Percentiles rank a stretch among this genome's conserved stretches.
These are phyloP conservation scores for Phytophthora agathidicida DNA, from an alignment of 352 stramenopile genomes.

Conservation along the genomic window DNA sequence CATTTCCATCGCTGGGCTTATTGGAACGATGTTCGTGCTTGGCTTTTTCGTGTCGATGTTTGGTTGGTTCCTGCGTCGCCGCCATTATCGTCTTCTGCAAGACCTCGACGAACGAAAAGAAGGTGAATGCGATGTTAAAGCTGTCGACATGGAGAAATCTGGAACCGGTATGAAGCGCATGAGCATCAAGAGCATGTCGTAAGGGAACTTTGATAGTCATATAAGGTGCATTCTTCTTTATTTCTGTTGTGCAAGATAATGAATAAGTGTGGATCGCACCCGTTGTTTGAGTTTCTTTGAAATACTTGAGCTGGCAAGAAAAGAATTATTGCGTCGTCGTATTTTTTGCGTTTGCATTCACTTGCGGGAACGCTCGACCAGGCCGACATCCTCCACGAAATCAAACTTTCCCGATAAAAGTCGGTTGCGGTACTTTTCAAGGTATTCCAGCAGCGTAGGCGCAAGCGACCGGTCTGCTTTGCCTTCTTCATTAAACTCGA, in stretches of 20 bases:
- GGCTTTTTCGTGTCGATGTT: slow-evolving; percentile 65
- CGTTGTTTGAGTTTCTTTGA: background rate
- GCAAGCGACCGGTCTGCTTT: slow-evolving; percentile 51
- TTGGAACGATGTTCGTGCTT: slow-evolving; percentile 66
- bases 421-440: slow-evolving; percentile 84
- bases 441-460: slow-evolving; percentile 64
- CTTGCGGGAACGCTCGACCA: slow-evolving; percentile 80
- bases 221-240: background rate
- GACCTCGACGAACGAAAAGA: slow-evolving; percentile 12
- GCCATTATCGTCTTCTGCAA: slow-evolving; percentile 55
- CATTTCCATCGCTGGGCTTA: slow-evolving; percentile 66
- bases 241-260: background rate
- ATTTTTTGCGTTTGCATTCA: slow-evolving; percentile 28
- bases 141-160: slow-evolving; percentile 16
- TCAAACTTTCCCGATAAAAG: slow-evolving; percentile 83
- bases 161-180: slow-evolving; percentile 66
- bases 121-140: background rate
- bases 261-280: background rate
- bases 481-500: slow-evolving; percentile 72
- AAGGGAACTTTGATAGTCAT: slow-evolving; percentile 8
- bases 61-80: slow-evolving; percentile 61
- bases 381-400: slow-evolving; percentile 82
- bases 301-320: too few relatives aligned
- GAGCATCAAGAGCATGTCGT: slow-evolving; percentile 65
- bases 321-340: too few relatives aligned